Evolutionary conservation across 768 basidiomycete genomes (phyloP), one percentile per base, ranked within the genome.

Genomic region (Suillus americanus): DNA sequence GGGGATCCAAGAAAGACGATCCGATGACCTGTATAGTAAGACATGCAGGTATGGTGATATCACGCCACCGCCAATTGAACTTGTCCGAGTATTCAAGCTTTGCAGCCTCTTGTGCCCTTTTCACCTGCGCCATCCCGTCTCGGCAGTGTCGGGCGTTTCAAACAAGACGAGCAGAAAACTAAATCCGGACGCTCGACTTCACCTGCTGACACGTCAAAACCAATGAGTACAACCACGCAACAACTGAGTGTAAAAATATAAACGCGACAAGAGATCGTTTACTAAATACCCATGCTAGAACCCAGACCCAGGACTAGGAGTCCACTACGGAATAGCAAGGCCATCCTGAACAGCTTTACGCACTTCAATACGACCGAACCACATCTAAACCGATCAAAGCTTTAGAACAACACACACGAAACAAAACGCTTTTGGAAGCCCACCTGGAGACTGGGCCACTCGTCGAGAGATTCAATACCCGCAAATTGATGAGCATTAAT

Each of bases 361-460:
- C 9, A 18, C 28, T 18, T 53, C 16, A 0, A 53, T 30, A 33
- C 28, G 51, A 53, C 1, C 18, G 1, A 53, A 18, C 51, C 51
- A 53, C 16, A 18, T 18, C 51, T 53, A 53, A 50, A 50, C 7
- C 14, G 3, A 50, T 9, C 43, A 59, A 20, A 54, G 54, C 12
- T 25, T 57, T 57, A 25, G 23, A 13, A 30, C 40, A 41, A 30
- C 5, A 12, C 30, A 30, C 37, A 55, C 7, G 33, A 6, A 12
- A 55, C 12, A 35, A 28, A 18, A 59, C 25, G 18, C 38, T 9
- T 18, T 41, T 13, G 10, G 0, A 8, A 12, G 18, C 57, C 12
- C 28, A 72, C 80, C 68, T 76, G 73, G 25, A 84, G n/a, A 48
- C 69, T 63, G 0, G 83, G 83, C 75, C 73, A 82, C 28, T 72